These are phyloP conservation scores for Ogataea hybrid DNA, from an alignment of 1,139 yeast species.

Conservation along the genomic window DNA sequence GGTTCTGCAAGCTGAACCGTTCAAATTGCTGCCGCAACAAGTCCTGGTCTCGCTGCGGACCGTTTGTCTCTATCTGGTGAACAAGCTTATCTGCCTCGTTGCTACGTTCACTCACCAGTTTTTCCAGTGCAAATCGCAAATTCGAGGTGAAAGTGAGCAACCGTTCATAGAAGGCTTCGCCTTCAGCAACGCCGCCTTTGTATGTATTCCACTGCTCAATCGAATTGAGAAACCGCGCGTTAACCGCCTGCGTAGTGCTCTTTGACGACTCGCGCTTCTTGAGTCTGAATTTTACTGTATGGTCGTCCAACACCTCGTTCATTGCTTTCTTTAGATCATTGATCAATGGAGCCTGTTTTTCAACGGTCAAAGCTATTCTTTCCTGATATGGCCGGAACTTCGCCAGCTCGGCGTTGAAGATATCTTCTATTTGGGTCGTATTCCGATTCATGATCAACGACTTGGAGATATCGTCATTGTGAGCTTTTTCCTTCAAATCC, in stretches of 20 bases:
- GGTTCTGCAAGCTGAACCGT: slow-evolving; percentile 16
- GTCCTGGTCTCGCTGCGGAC: slow-evolving; percentile 23
- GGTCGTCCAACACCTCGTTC: slow-evolving; percentile 51
- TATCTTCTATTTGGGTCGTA: slow-evolving; percentile 46
- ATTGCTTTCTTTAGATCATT: slow-evolving; percentile 57
- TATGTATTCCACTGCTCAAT: slow-evolving; percentile 57
- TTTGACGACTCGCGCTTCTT: slow-evolving; percentile 36
- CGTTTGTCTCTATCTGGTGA: slow-evolving; percentile 15
- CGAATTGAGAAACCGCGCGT: slow-evolving; percentile 48
- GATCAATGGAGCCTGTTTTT: slow-evolving; percentile 58
- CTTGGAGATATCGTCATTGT: slow-evolving; percentile 83
- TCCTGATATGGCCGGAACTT: slow-evolving; percentile 72
- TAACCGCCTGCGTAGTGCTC: slow-evolving; percentile 32
- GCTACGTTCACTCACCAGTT: slow-evolving; percentile 35
- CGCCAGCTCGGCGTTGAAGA: slow-evolving; percentile 71
- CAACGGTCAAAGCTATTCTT: slow-evolving; percentile 66
- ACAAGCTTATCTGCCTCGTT: slow-evolving; percentile 32
- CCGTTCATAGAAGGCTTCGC: slow-evolving; percentile 60
- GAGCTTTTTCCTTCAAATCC: slow-evolving; percentile 69
- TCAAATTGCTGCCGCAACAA: slow-evolving; percentile 21
- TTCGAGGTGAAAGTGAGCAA: slow-evolving; percentile 45
- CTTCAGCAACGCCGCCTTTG: slow-evolving; percentile 57
- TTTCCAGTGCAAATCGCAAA: slow-evolving; percentile 37
- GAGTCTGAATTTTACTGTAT: slow-evolving; percentile 38
- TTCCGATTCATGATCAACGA: slow-evolving; percentile 67